These are phyloP conservation scores for Inga oerstediana DNA, from an alignment of 306 rosid genomes.

Conservation along the genomic window DNA sequence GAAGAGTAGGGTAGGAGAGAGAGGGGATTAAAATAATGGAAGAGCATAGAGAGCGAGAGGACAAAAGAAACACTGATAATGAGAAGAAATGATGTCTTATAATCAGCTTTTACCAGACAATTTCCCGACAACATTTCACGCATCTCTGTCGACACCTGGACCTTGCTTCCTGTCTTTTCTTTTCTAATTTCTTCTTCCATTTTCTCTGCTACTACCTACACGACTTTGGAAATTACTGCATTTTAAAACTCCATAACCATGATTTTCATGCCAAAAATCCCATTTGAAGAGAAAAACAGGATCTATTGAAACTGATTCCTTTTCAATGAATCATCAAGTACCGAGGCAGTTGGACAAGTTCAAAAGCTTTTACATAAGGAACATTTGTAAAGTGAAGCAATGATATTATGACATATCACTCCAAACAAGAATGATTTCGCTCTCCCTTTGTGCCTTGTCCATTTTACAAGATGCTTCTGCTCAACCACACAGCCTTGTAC, in stretches of 20 bases:
- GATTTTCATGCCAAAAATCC: neutral
- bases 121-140: constrained; percentile 46
- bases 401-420: neutral
- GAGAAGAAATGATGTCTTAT: constrained; percentile 37
- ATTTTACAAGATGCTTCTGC: neutral
- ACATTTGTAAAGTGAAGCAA: neutral
- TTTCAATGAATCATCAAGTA: neutral
- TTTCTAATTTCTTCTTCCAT: too few species aligned
- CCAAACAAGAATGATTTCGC: constrained; percentile 29
- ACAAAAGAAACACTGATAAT: constrained; percentile 42
- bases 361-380: neutral
- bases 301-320: neutral
- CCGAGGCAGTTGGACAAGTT: neutral
- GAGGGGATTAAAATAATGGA: constrained; percentile 19
- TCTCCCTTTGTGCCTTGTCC: neutral
- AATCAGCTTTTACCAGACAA: constrained; percentile 43
- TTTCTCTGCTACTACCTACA: neutral
- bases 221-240: neutral
- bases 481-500: constrained; percentile 18
- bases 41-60: constrained; percentile 32
- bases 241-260: neutral
- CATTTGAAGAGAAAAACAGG: neutral
- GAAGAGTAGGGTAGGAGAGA: constrained; percentile 7
- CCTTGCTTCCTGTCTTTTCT: constrained; percentile 28
- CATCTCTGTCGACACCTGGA: constrained; percentile 22